Evolutionary conservation across 2,329 filamentous ascomycete genomes (phyloP).

Genomic region (Fusarium napiforme): DNA sequence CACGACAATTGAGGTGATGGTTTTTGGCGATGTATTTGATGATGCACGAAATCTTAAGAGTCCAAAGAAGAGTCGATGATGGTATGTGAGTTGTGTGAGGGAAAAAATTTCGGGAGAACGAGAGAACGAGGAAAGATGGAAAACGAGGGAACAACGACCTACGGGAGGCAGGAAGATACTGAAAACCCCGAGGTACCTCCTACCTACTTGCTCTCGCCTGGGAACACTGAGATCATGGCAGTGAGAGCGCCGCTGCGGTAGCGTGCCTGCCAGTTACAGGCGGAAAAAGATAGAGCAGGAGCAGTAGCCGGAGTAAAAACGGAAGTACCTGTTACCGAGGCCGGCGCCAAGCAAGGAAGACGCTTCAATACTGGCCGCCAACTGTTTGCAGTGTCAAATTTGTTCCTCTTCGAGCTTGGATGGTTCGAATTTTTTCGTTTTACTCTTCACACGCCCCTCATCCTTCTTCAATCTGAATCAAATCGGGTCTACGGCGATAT

Average conservation of each 20-base stretch:
- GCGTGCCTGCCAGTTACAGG: slow-evolving; percentile 31
- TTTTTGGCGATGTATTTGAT: slow-evolving; percentile 7
- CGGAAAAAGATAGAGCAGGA: slow-evolving; percentile 33
- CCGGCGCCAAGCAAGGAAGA: slow-evolving; percentile 37
- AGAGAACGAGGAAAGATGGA: slow-evolving; percentile 39
- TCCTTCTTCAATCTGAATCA: slow-evolving; percentile 24
- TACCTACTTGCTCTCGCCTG: slow-evolving; percentile 27
- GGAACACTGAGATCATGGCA: slow-evolving; percentile 21
- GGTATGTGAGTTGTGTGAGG: slow-evolving; percentile 39
- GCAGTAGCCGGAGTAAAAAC: slow-evolving; percentile 38
- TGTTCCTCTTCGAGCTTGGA: slow-evolving; percentile 29
- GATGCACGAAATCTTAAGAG: slow-evolving; percentile 10
- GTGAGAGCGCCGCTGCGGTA: slow-evolving; percentile 32
- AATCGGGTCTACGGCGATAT: slow-evolving; percentile 43
- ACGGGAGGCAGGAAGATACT: slow-evolving; percentile 31
- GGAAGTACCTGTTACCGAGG: slow-evolving; percentile 43
- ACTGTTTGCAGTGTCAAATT: slow-evolving; percentile 43
- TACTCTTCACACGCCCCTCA: slow-evolving; percentile 27
- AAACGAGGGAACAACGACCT: slow-evolving; percentile 37
- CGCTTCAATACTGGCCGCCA: slow-evolving; percentile 40
- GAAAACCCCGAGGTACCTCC: slow-evolving; percentile 27
- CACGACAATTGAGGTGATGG: slow-evolving; percentile 20
- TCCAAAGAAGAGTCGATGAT: slow-evolving; percentile 34
- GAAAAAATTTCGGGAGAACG: slow-evolving; percentile 33
- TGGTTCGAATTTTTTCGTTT: slow-evolving; percentile 30